Evolutionary conservation across 2,329 filamentous ascomycete genomes (phyloP), one percentile per base, ranked within the genome.

Genomic region (Botrytis elliptica): DNA sequence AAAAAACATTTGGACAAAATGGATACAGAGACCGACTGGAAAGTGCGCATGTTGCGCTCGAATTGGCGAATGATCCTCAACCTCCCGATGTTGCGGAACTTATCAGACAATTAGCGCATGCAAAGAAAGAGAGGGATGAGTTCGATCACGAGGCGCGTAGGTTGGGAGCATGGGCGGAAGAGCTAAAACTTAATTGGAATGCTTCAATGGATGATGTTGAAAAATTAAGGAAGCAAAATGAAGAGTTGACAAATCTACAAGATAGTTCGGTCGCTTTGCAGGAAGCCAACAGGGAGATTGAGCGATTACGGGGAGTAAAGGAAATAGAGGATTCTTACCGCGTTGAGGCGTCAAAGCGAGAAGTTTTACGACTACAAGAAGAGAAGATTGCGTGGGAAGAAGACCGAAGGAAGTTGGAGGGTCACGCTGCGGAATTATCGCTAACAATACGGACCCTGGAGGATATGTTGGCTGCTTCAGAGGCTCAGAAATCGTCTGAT

Each of bases 31-130:
- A 67, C 10, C 71, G 46, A 36, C 33, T 73, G 7, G 40, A 69
- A 33, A 73, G 66, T n/a, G 20, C 66, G 25, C 71, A 73, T 18
- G 55, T 73, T 25, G 40, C 66, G 29, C 49, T 73, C 22, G 71
- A 73, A 69, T 7, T 73, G 4, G 57, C 66, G 18, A 40, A 62
- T 36, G 49, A 33, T n/a, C 20, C 33, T 40, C 33, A 20, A 25
- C 36, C 40, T 60, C 18, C 40, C 16, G 55, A 59, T 42, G 18
- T 22, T 18, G 16, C 25, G 38, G 38, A n/a, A 29, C 18, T 29
- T 29, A 18, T 10, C 9, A 29, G 18, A 2, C 9, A 69, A 16
- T 40, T 72, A 10, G 16, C 49, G 20, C 55, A 62, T 7, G n/a
- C 52, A 20, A 42, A 22, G 25, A 59, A 33, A 49, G 71, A 73